Base-by-base conservation (phyloP, 129 eudicot genomes). In the Flaveria robusta region DNA sequence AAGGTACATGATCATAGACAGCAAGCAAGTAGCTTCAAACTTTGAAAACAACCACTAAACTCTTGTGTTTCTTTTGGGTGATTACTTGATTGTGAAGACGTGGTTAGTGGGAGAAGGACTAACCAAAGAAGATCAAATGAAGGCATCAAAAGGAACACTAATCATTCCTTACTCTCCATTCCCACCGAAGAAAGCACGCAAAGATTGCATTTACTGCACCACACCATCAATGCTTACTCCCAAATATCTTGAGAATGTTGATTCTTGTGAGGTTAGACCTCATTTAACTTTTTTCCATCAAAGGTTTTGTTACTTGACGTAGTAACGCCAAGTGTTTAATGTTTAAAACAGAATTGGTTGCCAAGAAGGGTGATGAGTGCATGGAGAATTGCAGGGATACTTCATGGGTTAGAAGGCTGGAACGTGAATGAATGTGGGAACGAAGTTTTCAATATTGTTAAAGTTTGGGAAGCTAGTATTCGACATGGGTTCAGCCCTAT, bases 311-410 rank as follows among this genome's bases (percentile, higher is more conserved):
- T 23, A 15, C 1, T 10, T 22, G 1, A 9, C 24, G 12, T 24
- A 74, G 39, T 56, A 42, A 74, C 9, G n/a, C 5, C 10, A 16
- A 56, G 27, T 45, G 58, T 20, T 42, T 77, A 42, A 8, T 24
- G 0, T 34, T 62, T 71, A 7, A 10, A 13, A 51, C 84, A 91
- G 96, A 88, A 91, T 74, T 91, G 97, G 97, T 71, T 91, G 83
- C 96, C 97, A 64, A 85, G 97, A 79, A 85, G 89, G 81, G 97
- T 83, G 62, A 85, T 91, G 90, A 91, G 97, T 66, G 97, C 92
- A 34, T 85, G 90, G 88, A 87, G 96, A 27, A 75, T 88, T 70
- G 92, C 97, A 34, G 97, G 97, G 68, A 89, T 88, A 49, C 9
- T 91, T 65, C 95, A 91, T 55, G 90, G 87, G 2, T 52, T 82